Evolutionary conservation across 306 rosid genomes (phyloP).

Genomic region (Urtica urens): DNA sequence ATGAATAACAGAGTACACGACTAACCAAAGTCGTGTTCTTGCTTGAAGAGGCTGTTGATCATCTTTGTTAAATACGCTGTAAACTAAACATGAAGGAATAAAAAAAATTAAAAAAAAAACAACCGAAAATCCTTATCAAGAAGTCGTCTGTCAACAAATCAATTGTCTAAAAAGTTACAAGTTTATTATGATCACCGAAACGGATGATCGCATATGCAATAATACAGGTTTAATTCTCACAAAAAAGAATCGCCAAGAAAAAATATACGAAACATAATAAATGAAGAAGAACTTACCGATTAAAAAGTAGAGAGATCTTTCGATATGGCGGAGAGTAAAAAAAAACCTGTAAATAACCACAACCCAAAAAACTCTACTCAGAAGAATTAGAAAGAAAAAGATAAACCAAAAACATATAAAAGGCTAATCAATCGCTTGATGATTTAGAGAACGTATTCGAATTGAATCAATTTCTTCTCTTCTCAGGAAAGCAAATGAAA

Average conservation of each 20-base stretch:
- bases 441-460: neutral
- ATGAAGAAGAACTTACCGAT: neutral
- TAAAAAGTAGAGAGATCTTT: neutral
- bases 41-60: constrained; percentile 37
- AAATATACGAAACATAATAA: neutral
- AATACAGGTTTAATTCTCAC: neutral
- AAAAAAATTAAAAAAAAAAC: neutral
- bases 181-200: neutral
- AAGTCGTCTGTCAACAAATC: too few relatives aligned
- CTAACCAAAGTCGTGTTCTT: constrained; percentile 33
- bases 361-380: neutral
- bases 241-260: neutral
- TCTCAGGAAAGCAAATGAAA: neutral
- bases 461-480: neutral
- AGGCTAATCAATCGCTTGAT: neutral
- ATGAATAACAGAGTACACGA: neutral
- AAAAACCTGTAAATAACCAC: neutral
- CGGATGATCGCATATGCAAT: neutral
- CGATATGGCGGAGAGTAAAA: neutral
- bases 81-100: constrained; percentile 6
- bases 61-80: constrained; percentile 18
- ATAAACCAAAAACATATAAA: neutral
- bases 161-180: too few relatives aligned
- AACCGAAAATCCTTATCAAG: neutral
- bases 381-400: neutral